Conservation (phyloP, 2,329 filamentous ascomycete species). For the Aspergillus fischeri region DNA sequence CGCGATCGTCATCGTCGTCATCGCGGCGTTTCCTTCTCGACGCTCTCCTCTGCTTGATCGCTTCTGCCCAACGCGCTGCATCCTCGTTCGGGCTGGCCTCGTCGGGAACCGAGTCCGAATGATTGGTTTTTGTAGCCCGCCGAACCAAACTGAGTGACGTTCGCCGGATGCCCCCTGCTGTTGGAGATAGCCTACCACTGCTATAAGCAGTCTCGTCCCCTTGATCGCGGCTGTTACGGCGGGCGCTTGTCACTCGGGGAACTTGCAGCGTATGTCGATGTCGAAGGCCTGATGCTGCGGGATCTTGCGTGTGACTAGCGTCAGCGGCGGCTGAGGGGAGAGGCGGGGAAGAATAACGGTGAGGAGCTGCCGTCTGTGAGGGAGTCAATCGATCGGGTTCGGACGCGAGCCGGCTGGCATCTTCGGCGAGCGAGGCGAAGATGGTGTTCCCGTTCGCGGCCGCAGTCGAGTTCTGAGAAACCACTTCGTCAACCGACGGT, state of each 20-base stretch:
- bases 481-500: constrained; percentile 29
- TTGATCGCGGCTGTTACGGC: constrained; percentile 63
- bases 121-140: constrained; percentile 76
- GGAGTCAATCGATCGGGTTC: constrained; percentile 29
- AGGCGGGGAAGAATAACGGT: constrained; percentile 40
- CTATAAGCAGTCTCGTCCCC: constrained; percentile 59
- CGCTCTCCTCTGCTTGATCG: constrained; percentile 84
- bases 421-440: constrained; percentile 31
- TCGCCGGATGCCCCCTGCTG: constrained; percentile 60
- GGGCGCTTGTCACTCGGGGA: constrained; percentile 62
- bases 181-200: constrained; percentile 79
- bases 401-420: constrained; percentile 26
- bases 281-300: constrained; percentile 58
- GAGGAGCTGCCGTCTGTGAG: constrained; percentile 22
- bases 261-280: constrained; percentile 89
- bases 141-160: constrained; percentile 80
- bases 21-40: constrained; percentile 80
- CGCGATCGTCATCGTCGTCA: constrained; percentile 82
- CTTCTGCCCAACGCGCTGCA: constrained; percentile 85
- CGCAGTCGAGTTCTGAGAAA: constrained; percentile 26
- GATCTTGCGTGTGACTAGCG: constrained; percentile 49
- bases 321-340: constrained; percentile 56
- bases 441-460: background rate
- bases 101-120: constrained; percentile 78
- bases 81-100: constrained; percentile 86